Base-by-base conservation (phyloP, 75 land plant genomes). In the Pinus tabuliformis region DNA sequence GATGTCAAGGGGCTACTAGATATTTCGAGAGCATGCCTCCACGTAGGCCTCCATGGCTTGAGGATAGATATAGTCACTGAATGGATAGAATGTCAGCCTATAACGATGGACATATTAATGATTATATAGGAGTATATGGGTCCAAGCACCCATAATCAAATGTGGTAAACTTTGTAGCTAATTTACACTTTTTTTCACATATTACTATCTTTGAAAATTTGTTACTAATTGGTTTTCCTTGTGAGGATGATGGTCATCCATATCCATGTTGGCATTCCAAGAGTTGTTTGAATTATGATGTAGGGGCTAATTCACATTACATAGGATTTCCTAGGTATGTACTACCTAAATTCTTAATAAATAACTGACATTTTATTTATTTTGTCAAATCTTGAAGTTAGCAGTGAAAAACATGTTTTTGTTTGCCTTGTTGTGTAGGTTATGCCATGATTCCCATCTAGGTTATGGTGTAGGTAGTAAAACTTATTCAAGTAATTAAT, bases 61-160 rank as follows among this genome's bases (percentile, higher is more conserved):
- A 56, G 21, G 73, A 72, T 56, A 45, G 73, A 7, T 72, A 72
- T n/a, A 45, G 58, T 52, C 45, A 72, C 22, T 33, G 45, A 13
- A 2, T 49, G 57, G 13, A 56, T 72, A 58, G 24, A 22, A 56
- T 56, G 16, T 26, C 58, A 22, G 8, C 57, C 58, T 72, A 72
- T 72, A 54, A 26, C 14, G 70, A 66, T 66, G 70, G 45, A 66
- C 70, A 36, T 66, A 49, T 33, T 18, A 49, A 49, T 37, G 28
- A 16, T 24, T 78, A 78, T 61, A 21, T 52, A 24, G 37, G 21
- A 20, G 37, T 33, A n/a, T 59, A 66, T 17, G 75, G 58, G 12
- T 58, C 73, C 22, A 78, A 78, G 45, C 75, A 75, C 16, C 80
- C 79, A 14, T 72, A 59, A 15, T 58, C 75, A 26, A 65, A 45